A percentile compares a stretch with the other conserved stretches of the same genome.
These are phyloP conservation scores for Orbilia ellipsospora DNA, from an alignment of 2,329 filamentous ascomycete genomes.

Conservation along the genomic window DNA sequence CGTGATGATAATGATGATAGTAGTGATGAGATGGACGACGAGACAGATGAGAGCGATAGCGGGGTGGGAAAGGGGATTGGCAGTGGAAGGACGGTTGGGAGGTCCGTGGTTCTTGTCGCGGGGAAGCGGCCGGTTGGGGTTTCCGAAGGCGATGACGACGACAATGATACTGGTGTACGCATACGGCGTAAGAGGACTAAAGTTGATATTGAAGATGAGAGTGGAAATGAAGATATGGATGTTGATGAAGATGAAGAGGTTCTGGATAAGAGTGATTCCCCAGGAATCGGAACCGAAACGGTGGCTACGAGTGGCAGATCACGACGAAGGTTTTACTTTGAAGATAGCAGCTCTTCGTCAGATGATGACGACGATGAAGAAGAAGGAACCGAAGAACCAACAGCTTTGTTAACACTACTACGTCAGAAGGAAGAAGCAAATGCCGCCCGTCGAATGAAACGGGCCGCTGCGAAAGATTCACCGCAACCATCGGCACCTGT, in stretches of 20 bases:
- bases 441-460: slow-evolving; percentile 32
- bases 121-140: slow-evolving; percentile 45
- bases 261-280: not conserved
- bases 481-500: not conserved
- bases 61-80: not conserved
- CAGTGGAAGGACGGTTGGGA: slow-evolving; percentile 1
- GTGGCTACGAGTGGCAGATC: not conserved
- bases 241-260: slow-evolving; percentile 15
- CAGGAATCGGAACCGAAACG: not conserved
- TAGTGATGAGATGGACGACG: slow-evolving; percentile 6
- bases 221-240: slow-evolving; percentile 15
- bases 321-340: slow-evolving; percentile 44
- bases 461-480: not conserved
- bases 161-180: not conserved
- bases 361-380: slow-evolving; percentile 18
- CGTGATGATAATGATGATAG: slow-evolving; percentile 17
- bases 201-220: not conserved
- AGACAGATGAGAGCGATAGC: slow-evolving; percentile 10
- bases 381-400: slow-evolving; percentile 22
- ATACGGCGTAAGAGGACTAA: slow-evolving; percentile 25
- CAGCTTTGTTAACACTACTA: slow-evolving; percentile 26
- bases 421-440: slow-evolving; percentile 36
- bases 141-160: slow-evolving; percentile 3
- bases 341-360: slow-evolving; percentile 22
- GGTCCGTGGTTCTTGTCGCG: slow-evolving; percentile 26